Evolutionary conservation across 768 basidiomycete genomes (phyloP), one percentile per base, ranked within the genome.

Genomic region (Tricholoma flavovirens): DNA sequence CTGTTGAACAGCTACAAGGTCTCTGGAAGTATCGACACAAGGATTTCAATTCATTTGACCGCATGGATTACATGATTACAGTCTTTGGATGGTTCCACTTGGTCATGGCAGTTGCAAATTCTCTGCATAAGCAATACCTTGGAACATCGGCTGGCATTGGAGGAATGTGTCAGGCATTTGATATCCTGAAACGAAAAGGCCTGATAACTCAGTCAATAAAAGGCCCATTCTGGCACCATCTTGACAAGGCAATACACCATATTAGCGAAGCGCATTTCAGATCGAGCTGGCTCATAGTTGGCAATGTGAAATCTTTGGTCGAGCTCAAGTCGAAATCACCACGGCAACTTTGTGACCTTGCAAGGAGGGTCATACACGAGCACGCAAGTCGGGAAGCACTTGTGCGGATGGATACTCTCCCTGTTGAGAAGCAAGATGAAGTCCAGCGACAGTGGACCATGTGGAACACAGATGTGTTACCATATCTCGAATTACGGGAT

Each of bases 41-140:
- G 15, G 74, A 75, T 45, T 29, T 51, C 5, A 74, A 67, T 22
- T 62, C 67, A 0, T 71, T 60, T 51, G 66, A 73, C 15, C 66
- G 67, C 0, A 48, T 72, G 0, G 73, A 77, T 46, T 76, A 63
- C 59, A 54, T 72, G 4, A 42, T 73, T 1, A 49, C 62, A 0
- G 51, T 64, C 0, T 73, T 73, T 38, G 73, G 77, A 0, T 80
- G 75, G 75, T 68, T 80, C 11, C 77, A 80, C 55, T 55, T 69
- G 0, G 48, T 61, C 19, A 76, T 80, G 69, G 75, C 75, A 5
- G 69, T 70, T 52, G 73, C 67, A 3, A 70, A 72, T 36, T 75
- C 75, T 0, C 51, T 78, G 1, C 72, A 78, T 55, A 69, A 73
- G 49, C 77, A 79, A 54, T 78, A 76, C 58, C 64, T 70, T 6